phyloP scores from a whole-genome alignment of 179 eudicot genomes.

The Silene vulgaris region DNA sequence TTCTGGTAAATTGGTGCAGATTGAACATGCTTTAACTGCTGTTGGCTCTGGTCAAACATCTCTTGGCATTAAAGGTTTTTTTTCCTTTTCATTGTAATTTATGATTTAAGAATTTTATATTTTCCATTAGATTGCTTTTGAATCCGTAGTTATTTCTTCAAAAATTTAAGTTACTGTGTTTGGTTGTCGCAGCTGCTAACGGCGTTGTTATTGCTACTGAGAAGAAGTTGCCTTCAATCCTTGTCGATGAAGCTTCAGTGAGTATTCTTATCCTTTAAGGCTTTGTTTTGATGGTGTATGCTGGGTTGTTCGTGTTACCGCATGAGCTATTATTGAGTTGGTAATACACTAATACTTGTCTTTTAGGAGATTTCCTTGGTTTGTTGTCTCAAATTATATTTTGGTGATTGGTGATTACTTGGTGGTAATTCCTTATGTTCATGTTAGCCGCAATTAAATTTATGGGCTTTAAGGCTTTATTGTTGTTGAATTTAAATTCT shows the following conservation, averaged over 20 bases:
- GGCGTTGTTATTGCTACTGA: constrained; percentile 7
- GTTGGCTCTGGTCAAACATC: constrained; percentile 98
- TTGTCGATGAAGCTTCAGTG: constrained; percentile 10
- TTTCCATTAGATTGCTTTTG: neutral
- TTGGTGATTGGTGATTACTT: too few species aligned
- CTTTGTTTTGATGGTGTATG: neutral
- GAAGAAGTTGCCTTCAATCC: constrained; percentile 4
- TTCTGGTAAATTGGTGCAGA: constrained; percentile 68
- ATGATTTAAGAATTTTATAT: neutral
- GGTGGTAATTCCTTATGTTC: too few species aligned
- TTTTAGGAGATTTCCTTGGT: too few species aligned
- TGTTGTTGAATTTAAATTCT: too few species aligned
- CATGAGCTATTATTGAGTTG: neutral
- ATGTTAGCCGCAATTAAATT: too few species aligned
- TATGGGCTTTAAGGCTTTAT: too few species aligned
- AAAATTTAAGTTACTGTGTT: neutral
- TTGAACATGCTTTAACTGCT: constrained; percentile 89
- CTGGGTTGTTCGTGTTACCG: neutral
- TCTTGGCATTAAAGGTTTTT: constrained; percentile 80
- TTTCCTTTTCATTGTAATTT: neutral
- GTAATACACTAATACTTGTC: neutral
- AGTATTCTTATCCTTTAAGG: neutral
- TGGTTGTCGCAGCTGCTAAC: neutral
- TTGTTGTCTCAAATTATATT: too few species aligned
- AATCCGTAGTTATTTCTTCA: neutral